phyloP scores from a whole-genome alignment of 805 yeast species.

The Zygosaccharomyces bailii region DNA sequence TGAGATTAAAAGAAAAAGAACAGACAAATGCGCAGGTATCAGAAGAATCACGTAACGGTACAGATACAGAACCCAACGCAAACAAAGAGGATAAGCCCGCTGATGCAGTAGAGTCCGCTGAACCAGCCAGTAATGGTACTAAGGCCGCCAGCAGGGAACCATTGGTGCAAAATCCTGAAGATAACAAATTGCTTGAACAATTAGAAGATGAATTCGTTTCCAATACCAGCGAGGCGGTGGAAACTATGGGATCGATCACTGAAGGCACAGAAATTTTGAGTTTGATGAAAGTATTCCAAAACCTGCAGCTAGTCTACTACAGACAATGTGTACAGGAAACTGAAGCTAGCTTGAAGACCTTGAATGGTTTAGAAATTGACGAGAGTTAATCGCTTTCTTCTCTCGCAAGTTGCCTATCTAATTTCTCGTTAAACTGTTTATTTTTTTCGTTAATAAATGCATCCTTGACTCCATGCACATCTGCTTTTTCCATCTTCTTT shows the following conservation, averaged over 20 bases:
- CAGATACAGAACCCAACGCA: too few relatives aligned
- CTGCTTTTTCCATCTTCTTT: constrained; percentile 16
- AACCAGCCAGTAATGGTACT: constrained; percentile 2
- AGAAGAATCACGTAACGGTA: too few relatives aligned
- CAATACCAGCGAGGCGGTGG: constrained; percentile 76
- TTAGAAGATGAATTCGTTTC: constrained; percentile 78
- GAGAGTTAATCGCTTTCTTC: constrained; percentile 6
- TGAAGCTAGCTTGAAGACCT: constrained; percentile 43
- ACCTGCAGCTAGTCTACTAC: constrained; percentile 65
- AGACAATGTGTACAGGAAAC: constrained; percentile 50
- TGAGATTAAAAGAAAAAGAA: constrained; percentile 34
- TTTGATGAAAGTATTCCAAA: constrained; percentile 61
- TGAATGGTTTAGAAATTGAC: constrained; percentile 31
- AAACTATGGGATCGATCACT: constrained; percentile 68
- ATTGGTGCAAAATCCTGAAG: constrained; percentile 26
- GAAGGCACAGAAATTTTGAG: constrained; percentile 62
- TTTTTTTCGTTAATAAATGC: constrained; percentile 34
- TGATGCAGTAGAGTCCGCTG: constrained; percentile 11
- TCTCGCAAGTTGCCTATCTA: constrained; percentile 22
- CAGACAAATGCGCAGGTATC: neutral
- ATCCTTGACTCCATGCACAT: constrained; percentile 9
- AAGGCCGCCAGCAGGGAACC: constrained; percentile 9
- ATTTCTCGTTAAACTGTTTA: constrained; percentile 32
- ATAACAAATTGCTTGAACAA: constrained; percentile 45
- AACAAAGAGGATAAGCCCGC: constrained; percentile 15